Evolutionary conservation across 129 eudicot genomes (phyloP), one percentile per base, ranked within the genome.

Genomic region (Flaveria brownii): DNA sequence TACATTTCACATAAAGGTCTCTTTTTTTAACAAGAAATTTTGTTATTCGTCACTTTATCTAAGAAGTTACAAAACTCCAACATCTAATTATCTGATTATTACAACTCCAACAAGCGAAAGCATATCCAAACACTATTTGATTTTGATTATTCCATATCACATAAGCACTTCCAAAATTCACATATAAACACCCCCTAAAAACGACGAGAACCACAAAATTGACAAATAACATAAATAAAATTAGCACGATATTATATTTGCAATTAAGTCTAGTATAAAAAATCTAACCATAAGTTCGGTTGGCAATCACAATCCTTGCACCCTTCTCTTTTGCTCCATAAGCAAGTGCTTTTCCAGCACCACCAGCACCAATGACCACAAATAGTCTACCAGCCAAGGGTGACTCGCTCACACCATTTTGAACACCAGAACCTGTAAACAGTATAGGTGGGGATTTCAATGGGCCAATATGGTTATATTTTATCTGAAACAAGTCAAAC

Each of bases 291-390:
- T 89, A 89, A 28, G 96, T 94, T 57, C 97, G 91, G 80, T 94
- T 91, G 45, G 99, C 97, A 51, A 94, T 86, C 76, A 87, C 99
- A 61, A 94, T 92, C 75, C 96, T 84, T 30, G 99, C 97, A 72
- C 99, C 99, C 86, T 94, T 91, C 68, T 85, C 96, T 80, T 89
- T 94, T 59, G 96, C 99, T 55, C 99, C 99, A 85, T 84, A 94
- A 60, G 99, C 99, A 82, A 94, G 91, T 57, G 99, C 96, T 81
- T 89, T 91, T 61, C 96, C 96, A 65, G 99, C 99, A 77, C 99
- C 97, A 26, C 99, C 99, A 68, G 97, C 97, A 75, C 99, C 99
- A 77, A 94, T 85, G 51, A 94, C 96, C 14, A 94, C 91, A 88
- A 94, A 91, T 25, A 89, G 72, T 84, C 79, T 94, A 81, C 92